phyloP scores from a whole-genome alignment of 31 red algal species.

The Odonthalia washingtoniensis region DNA sequence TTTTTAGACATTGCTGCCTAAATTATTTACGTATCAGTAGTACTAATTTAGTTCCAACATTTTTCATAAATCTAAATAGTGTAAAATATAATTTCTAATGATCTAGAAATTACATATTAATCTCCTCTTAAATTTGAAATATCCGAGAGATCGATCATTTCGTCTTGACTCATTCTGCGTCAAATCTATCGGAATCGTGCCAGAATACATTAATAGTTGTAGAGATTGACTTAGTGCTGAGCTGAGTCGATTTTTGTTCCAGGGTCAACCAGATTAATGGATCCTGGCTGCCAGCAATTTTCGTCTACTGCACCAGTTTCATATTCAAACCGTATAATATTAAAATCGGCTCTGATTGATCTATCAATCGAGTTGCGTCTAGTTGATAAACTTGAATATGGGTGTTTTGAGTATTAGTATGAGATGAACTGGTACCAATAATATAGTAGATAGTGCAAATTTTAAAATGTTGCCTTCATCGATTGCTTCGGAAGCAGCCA shows the following conservation, averaged over 20 bases:
- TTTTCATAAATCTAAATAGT: no score
- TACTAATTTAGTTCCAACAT: no score
- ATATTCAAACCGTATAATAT: constrained; percentile 1
- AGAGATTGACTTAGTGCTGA: background rate
- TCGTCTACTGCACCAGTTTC: background rate
- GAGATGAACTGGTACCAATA: background rate
- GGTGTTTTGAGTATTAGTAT: background rate
- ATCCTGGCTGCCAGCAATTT: constrained; percentile 22
- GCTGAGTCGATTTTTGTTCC: constrained; percentile 17
- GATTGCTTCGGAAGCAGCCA: constrained; percentile 23
- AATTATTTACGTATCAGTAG: no score
- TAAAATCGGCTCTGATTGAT: constrained; percentile 1
- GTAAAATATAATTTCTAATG: no score
- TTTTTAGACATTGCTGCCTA: no score
- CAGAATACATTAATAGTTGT: background rate
- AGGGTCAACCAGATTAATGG: constrained; percentile 9
- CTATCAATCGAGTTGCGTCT: constrained; percentile 10
- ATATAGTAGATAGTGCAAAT: background rate
- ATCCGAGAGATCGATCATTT: background rate
- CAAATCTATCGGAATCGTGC: background rate
- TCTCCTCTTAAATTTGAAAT: no score
- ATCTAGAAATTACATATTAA: no score
- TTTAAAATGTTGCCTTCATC: constrained; percentile 21
- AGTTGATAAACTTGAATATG: constrained; percentile 14
- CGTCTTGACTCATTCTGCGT: background rate